A percentile compares a stretch with the other conserved stretches of the same genome.
phyloP scores from a whole-genome alignment of 176 grass and related monocot species.

The Thalia dealbata region DNA sequence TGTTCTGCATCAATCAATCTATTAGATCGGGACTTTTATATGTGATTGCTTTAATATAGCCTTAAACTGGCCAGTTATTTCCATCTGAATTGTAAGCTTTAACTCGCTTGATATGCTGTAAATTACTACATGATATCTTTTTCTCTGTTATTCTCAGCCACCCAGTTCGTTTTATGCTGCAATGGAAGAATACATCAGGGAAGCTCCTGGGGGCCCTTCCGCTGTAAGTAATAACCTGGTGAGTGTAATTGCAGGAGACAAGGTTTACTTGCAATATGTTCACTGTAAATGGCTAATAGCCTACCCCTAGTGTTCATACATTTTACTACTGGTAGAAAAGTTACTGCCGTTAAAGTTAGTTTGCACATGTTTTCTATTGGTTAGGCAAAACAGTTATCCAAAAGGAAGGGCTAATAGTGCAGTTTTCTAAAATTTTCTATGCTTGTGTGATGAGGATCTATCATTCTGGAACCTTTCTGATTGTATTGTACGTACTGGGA shows the following conservation, averaged over 20 bases:
- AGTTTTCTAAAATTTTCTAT: not conserved
- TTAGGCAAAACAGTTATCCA: not conserved
- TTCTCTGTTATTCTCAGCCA: constrained; percentile 36
- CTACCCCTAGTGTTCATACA: not conserved
- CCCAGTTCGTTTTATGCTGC: constrained; percentile 84
- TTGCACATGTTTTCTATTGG: too few relatives aligned
- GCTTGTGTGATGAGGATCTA: not conserved
- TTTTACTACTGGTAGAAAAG: not conserved
- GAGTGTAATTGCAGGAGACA: constrained; percentile 19
- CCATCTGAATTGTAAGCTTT: not conserved
- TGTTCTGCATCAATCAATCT: too few relatives aligned
- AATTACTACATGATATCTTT: not conserved
- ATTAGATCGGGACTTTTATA: too few relatives aligned
- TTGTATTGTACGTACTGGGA: not conserved
- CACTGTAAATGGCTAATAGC: not conserved
- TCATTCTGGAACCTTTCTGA: not conserved
- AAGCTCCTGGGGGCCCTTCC: constrained; percentile 52
- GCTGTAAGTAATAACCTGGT: constrained; percentile 47
- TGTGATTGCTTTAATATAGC: too few relatives aligned
- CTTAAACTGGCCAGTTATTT: too few relatives aligned
- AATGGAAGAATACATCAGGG: constrained; percentile 97
- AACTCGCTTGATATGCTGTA: not conserved
- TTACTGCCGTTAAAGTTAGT: too few relatives aligned
- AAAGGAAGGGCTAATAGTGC: not conserved
- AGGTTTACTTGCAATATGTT: not conserved